Evolutionary conservation across 306 rosid species (phyloP), one percentile per base, ranked within the genome.

Genomic region (Luffa aegyptiaca): DNA sequence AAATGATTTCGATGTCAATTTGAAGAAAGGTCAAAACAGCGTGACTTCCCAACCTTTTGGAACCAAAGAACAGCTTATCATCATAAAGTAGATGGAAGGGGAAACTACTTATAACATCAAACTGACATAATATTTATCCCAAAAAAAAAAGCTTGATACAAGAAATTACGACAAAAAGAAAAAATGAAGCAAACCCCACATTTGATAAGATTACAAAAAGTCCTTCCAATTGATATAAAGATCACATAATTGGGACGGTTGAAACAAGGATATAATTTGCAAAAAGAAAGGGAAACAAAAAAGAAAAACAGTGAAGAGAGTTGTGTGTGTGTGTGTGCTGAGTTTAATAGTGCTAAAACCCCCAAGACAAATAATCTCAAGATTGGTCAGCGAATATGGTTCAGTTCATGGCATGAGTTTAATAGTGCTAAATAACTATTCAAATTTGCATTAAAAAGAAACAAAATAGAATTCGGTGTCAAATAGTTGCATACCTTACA

Each of bases 401-500:
- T 63, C 70, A 64, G 20, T 36, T 65, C 72, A 59, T 2, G 6
- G 1, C 72, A 17, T 8, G 48, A 37, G 37, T 17, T 20, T 63
- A 63, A 64, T 2, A 16, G 3, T 65, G 45, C 72, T 41, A 16
- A 65, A 16, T 65, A 36, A 36, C 39, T 2, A 6, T 36, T 17
- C 10, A 42, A 68, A 69, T 42, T 42, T 20, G 37, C 75, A 42
- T 44, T 53, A 18, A 42, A 21, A 45, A 71, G 17, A 71, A n/a
- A 71, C 11, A 44, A 5, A 20, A 21, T 14, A 21, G 39, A 71
- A 11, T 44, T 12, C 18, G 11, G 76, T 45, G 35, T 71, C 18
- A 26, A 71, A 20, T 42, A 20, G 59, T 46, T 12, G 42, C 58
- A 72, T 85, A 93, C 98, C 98, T 89, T 92, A 76, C 81, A 85